phyloP scores from a whole-genome alignment of 2,329 filamentous ascomycete genomes.

The Trichoderma polysporum region DNA sequence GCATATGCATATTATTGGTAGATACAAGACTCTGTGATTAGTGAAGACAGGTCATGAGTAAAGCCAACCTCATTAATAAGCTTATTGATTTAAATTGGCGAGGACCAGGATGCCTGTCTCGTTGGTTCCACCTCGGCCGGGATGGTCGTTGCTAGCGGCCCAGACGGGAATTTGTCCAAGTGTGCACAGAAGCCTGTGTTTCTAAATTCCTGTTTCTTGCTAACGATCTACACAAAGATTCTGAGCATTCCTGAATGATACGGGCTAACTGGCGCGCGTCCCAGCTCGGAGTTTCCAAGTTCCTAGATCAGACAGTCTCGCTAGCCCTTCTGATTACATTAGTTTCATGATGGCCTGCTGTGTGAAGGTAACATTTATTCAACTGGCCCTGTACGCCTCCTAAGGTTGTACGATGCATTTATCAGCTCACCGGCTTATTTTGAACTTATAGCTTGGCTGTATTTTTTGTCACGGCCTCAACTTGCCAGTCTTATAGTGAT shows the following conservation, averaged over 20 bases:
- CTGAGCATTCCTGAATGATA: background rate
- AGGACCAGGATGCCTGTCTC: background rate
- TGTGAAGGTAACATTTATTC: background rate
- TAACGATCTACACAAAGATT: too few species aligned
- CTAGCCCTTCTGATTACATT: background rate
- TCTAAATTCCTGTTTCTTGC: too few species aligned
- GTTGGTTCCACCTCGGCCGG: background rate
- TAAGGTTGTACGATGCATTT: background rate
- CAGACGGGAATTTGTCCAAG: too few species aligned
- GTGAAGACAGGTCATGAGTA: background rate
- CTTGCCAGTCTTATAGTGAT: too few species aligned
- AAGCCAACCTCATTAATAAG: background rate
- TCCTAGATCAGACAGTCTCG: background rate
- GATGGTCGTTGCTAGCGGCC: too few species aligned
- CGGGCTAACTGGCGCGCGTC: background rate
- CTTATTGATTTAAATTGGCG: background rate
- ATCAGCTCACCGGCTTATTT: background rate
- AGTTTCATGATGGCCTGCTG: background rate
- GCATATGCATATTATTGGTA: background rate
- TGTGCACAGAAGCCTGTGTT: too few species aligned
- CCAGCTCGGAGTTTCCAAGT: background rate
- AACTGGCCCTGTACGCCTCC: background rate
- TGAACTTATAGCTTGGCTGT: background rate
- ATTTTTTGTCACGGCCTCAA: too few species aligned
- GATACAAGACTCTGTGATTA: background rate